phyloP scores from a whole-genome alignment of 306 rosid species.

The Quercus bicolor region DNA sequence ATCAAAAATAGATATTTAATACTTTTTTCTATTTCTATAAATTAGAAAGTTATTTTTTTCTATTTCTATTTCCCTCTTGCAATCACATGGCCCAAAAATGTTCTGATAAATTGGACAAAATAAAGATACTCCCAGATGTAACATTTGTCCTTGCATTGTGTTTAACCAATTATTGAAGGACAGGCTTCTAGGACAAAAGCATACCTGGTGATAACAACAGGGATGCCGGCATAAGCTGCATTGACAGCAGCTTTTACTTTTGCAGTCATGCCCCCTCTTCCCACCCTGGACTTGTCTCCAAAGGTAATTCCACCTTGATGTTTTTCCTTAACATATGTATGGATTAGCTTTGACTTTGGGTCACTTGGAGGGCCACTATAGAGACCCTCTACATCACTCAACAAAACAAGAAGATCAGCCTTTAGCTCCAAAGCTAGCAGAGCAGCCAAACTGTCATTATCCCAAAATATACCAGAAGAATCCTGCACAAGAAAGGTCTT shows the following conservation, averaged over 20 bases:
- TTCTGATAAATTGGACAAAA: neutral
- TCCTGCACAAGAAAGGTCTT: slow-evolving; percentile 48
- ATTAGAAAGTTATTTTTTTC: neutral
- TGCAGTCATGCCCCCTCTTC: slow-evolving; percentile 99
- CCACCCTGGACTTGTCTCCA: slow-evolving; percentile 97
- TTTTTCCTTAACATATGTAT: slow-evolving; percentile 79
- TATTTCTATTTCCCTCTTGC: neutral
- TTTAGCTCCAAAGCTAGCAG: slow-evolving; percentile 89
- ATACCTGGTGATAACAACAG: slow-evolving; percentile 94
- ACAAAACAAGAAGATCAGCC: slow-evolving; percentile 93
- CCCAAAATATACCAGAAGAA: slow-evolving; percentile 99
- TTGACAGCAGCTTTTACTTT: slow-evolving; percentile 91
- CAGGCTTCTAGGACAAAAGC: neutral
- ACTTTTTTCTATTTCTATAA: neutral
- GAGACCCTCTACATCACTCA: slow-evolving; percentile 96
- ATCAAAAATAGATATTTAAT: neutral
- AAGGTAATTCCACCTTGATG: slow-evolving; percentile 94
- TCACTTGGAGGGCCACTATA: slow-evolving; percentile 98
- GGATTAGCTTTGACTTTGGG: slow-evolving; percentile 81
- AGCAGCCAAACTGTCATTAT: slow-evolving; percentile 98
- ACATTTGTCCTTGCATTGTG: neutral
- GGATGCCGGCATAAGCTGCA: slow-evolving; percentile 91
- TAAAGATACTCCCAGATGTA: neutral
- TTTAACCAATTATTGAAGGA: neutral
- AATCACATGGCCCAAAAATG: slow-evolving; percentile 1